These are phyloP conservation scores for Neonectria punicea DNA, from an alignment of 2,329 filamentous ascomycete genomes.

Conservation along the genomic window DNA sequence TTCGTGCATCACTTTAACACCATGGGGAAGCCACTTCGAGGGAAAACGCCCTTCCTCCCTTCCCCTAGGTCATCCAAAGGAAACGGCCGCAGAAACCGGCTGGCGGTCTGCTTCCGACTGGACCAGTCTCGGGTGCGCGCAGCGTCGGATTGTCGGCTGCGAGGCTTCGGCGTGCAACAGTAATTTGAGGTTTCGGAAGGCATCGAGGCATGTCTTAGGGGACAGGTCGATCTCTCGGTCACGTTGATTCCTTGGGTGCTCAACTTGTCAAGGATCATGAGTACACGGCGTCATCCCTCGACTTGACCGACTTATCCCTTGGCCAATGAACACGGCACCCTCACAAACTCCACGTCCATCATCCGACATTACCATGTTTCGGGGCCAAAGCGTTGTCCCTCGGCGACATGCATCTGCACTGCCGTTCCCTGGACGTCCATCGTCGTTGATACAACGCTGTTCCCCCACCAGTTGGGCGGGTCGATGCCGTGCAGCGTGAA, in stretches of 20 bases:
- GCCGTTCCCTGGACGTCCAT: conserved; percentile 71
- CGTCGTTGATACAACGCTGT: conserved; percentile 66
- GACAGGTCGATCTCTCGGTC: not conserved
- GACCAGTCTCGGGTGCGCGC: not conserved
- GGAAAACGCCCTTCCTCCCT: too few species aligned
- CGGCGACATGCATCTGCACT: conserved; percentile 61
- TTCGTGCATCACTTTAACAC: not conserved
- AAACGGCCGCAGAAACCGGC: not conserved
- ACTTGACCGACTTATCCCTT: not conserved
- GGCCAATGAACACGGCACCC: not conserved
- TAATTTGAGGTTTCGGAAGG: not conserved
- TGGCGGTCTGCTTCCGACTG: not conserved
- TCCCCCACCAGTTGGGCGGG: conserved; percentile 78
- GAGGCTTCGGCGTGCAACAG: not conserved
- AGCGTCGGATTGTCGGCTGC: not conserved
- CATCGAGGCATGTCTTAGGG: not conserved
- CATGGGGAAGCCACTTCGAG: not conserved
- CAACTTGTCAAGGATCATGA: not conserved
- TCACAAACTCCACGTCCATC: not conserved
- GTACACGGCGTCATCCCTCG: not conserved
- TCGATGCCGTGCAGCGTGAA: conserved; percentile 71
- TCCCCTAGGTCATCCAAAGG: not conserved
- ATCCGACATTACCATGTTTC: conserved; percentile 55
- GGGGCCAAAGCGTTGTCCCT: conserved; percentile 72
- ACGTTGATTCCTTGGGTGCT: not conserved